phyloP scores from a whole-genome alignment of 371 early-diverging fungal species.

The Blakeslea trispora region DNA sequence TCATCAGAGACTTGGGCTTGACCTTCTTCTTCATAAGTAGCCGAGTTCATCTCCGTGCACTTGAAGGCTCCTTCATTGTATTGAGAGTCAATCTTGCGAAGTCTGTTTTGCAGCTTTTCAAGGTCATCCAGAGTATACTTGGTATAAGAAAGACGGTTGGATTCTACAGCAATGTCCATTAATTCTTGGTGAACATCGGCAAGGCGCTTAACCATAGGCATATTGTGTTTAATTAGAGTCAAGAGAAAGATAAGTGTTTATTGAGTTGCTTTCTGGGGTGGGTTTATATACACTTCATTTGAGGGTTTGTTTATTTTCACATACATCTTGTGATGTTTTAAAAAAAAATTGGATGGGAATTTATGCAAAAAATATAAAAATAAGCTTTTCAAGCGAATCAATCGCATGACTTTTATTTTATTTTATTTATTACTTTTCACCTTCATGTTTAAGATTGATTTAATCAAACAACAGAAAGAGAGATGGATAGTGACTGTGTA shows the following conservation, averaged over 20 bases:
- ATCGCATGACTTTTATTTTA: too few species aligned
- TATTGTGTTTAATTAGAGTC: constrained; percentile 5
- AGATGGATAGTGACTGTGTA: too few species aligned
- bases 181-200: constrained; percentile 43
- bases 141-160: constrained; percentile 29
- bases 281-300: constrained; percentile 4
- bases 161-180: constrained; percentile 42
- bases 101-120: constrained; percentile 34
- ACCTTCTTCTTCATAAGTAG: constrained; percentile 42
- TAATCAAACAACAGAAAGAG: too few species aligned
- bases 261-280: neutral
- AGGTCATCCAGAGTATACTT: constrained; percentile 39
- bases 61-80: constrained; percentile 25
- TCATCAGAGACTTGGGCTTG: constrained; percentile 42
- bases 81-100: constrained; percentile 26
- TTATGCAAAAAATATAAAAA: neutral
- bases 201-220: constrained; percentile 35
- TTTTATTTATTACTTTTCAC: too few species aligned
- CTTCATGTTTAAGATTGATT: too few species aligned
- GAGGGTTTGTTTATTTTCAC: too few species aligned
- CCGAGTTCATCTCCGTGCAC: constrained; percentile 13
- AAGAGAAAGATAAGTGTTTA: neutral
- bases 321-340: constrained; percentile 1
- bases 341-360: constrained; percentile 2
- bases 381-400: neutral